phyloP scores from a whole-genome alignment of 192 early-diverging fungal species.

The Borealophlyctis nickersoniae region DNA sequence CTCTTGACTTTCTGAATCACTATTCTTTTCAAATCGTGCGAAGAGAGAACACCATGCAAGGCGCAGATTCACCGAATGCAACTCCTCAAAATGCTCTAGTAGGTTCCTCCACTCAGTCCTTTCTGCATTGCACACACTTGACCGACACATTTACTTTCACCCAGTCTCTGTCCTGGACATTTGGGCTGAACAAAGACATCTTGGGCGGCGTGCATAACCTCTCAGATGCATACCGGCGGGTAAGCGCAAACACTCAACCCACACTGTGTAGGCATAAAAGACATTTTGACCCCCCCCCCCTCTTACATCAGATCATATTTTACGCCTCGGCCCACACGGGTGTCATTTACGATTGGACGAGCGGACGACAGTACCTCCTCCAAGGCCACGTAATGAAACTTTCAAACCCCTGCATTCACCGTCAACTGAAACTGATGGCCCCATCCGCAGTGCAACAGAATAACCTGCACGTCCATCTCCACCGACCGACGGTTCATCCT shows the following conservation, averaged over 20 bases:
- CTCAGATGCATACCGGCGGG: slow-evolving; percentile 29
- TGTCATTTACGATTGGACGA: slow-evolving; percentile 48
- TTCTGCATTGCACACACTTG: too few relatives aligned
- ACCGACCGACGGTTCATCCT: slow-evolving; percentile 45
- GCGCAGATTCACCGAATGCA: too few relatives aligned
- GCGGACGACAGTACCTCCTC: slow-evolving; percentile 45
- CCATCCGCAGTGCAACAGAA: slow-evolving; percentile 42
- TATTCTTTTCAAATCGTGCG: too few relatives aligned
- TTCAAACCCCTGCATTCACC: background rate
- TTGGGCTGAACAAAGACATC: slow-evolving; percentile 40
- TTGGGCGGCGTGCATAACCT: slow-evolving; percentile 36
- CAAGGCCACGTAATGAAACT: slow-evolving; percentile 50
- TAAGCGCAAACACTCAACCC: too few relatives aligned
- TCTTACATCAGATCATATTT: slow-evolving; percentile 37
- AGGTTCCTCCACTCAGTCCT: too few relatives aligned
- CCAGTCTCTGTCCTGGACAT: slow-evolving; percentile 45
- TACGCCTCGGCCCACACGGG: slow-evolving; percentile 53
- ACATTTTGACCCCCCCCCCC: background rate
- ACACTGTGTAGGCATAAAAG: background rate
- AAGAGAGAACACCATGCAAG: too few relatives aligned
- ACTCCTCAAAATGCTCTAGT: too few relatives aligned
- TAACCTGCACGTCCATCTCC: slow-evolving; percentile 38
- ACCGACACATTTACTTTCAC: too few relatives aligned
- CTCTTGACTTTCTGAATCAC: too few relatives aligned
- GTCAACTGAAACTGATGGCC: background rate